A percentile compares a stretch with the other conserved stretches of the same genome.
Evolutionary conservation across 2,329 filamentous ascomycete genomes (phyloP).

Genomic region (Venturia effusa): DNA sequence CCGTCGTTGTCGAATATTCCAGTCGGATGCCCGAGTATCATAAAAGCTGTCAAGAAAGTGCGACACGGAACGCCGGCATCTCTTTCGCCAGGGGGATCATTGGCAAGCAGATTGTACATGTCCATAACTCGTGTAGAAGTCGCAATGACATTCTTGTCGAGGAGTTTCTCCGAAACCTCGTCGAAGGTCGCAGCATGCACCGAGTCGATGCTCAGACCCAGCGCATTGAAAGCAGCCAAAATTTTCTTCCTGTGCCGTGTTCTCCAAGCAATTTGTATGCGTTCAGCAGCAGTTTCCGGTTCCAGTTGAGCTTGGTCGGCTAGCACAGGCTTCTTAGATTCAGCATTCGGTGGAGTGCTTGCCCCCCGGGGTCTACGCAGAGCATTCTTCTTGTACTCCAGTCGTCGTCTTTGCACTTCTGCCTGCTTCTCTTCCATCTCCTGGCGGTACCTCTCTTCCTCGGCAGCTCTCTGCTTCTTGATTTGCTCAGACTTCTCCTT

Average conservation of each 20-base stretch:
- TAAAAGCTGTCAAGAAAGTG: constrained; percentile 68
- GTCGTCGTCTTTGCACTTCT: constrained; percentile 62
- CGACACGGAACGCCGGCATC: constrained; percentile 39
- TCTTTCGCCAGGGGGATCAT: constrained; percentile 51
- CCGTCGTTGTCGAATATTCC: constrained; percentile 69
- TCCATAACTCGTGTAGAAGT: constrained; percentile 57
- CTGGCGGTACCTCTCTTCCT: constrained; percentile 55
- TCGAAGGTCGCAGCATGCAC: constrained; percentile 64
- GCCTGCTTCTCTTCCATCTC: constrained; percentile 74
- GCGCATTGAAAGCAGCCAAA: constrained; percentile 53
- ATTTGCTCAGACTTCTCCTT: constrained; percentile 75
- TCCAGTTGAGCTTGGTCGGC: constrained; percentile 30
- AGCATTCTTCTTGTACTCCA: constrained; percentile 38
- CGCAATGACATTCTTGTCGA: constrained; percentile 53
- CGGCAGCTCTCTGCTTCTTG: constrained; percentile 68
- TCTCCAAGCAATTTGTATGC: constrained; percentile 63
- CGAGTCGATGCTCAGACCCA: constrained; percentile 59
- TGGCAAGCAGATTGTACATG: constrained; percentile 51
- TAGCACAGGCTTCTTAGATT: constrained; percentile 24
- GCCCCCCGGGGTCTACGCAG: constrained; percentile 47
- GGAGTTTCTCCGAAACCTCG: constrained; percentile 57
- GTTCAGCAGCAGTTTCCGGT: constrained; percentile 50
- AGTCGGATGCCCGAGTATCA: constrained; percentile 69
- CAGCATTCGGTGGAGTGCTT: constrained; percentile 41
- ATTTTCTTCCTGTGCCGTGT: constrained; percentile 45